A percentile compares a stretch with the other conserved stretches of the same genome.
Evolutionary conservation across 768 basidiomycete genomes (phyloP).

Genomic region (Fomitopsis serialis): DNA sequence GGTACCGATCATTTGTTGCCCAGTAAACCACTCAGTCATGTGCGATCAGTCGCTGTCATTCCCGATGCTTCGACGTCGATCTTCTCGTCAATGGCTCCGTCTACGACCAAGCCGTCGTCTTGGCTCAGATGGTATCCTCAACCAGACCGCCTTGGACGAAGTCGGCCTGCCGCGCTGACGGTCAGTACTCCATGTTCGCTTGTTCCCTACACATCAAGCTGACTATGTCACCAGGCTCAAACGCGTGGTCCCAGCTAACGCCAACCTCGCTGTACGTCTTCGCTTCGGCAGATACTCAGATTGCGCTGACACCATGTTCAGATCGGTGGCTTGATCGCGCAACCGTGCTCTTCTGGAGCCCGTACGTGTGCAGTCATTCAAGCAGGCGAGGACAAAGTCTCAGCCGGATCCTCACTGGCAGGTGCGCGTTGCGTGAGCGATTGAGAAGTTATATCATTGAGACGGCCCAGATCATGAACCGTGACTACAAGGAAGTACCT

Average conservation of each 20-base stretch:
- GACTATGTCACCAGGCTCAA: constrained; percentile 32
- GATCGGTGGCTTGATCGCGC: constrained; percentile 58
- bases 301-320: constrained; percentile 11
- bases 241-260: constrained; percentile 46
- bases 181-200: neutral
- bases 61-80: constrained; percentile 60
- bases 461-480: constrained; percentile 34
- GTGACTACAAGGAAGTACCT: constrained; percentile 55
- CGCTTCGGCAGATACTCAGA: neutral
- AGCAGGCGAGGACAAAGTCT: constrained; percentile 36
- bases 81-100: constrained; percentile 48
- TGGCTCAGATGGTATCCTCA: constrained; percentile 46
- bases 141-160: constrained; percentile 46
- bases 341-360: constrained; percentile 55
- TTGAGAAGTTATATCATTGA: constrained; percentile 10
- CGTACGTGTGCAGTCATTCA: constrained; percentile 46
- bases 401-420: constrained; percentile 56
- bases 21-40: neutral
- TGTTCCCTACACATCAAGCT: no score
- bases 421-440: constrained; percentile 21
- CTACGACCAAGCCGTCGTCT: constrained; percentile 51
- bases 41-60: constrained; percentile 39
- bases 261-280: constrained; percentile 40
- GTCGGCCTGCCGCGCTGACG: constrained; percentile 34
- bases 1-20: constrained; percentile 20